phyloP scores from a whole-genome alignment of 345 rosid genomes.

The Eutrema yunnanense region DNA sequence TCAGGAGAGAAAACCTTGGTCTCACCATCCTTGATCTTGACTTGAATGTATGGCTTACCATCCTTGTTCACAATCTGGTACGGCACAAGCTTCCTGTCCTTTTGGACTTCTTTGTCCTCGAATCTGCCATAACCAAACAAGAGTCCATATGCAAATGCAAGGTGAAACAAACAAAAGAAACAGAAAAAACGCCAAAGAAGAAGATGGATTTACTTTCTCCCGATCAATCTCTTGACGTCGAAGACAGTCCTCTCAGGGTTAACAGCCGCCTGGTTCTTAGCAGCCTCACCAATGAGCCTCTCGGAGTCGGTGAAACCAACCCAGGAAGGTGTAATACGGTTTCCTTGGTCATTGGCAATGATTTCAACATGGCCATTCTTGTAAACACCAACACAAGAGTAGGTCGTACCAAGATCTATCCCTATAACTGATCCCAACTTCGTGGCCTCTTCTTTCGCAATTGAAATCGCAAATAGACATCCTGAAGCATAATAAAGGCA shows the following conservation, averaged over 20 bases:
- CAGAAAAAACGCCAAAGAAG: background rate
- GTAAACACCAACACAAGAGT: slow-evolving; percentile 97
- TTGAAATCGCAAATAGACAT: slow-evolving; percentile 39
- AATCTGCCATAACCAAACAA: slow-evolving; percentile 37
- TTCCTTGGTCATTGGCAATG: slow-evolving; percentile 97
- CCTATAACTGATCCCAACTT: slow-evolving; percentile 94
- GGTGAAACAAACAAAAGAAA: background rate
- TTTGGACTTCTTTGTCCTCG: slow-evolving; percentile 91
- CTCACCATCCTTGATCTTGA: slow-evolving; percentile 85
- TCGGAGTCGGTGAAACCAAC: slow-evolving; percentile 91
- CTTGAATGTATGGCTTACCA: slow-evolving; percentile 93
- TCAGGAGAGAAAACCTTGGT: slow-evolving; percentile 95
- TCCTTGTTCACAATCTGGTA: slow-evolving; percentile 90
- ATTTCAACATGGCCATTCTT: slow-evolving; percentile 95
- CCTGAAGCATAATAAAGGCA: slow-evolving; percentile 39
- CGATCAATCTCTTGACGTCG: slow-evolving; percentile 92
- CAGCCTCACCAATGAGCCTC: slow-evolving; percentile 96
- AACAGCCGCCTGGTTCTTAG: slow-evolving; percentile 93
- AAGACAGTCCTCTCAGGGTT: slow-evolving; percentile 84
- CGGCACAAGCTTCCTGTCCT: slow-evolving; percentile 85
- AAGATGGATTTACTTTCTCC: slow-evolving; percentile 62
- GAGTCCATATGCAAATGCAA: no score
- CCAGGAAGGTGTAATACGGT: slow-evolving; percentile 98
- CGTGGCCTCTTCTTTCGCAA: slow-evolving; percentile 56
- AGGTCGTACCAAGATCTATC: slow-evolving; percentile 93